Base-by-base conservation (phyloP, 306 rosid genomes). In the Vachellia pachyceras region DNA sequence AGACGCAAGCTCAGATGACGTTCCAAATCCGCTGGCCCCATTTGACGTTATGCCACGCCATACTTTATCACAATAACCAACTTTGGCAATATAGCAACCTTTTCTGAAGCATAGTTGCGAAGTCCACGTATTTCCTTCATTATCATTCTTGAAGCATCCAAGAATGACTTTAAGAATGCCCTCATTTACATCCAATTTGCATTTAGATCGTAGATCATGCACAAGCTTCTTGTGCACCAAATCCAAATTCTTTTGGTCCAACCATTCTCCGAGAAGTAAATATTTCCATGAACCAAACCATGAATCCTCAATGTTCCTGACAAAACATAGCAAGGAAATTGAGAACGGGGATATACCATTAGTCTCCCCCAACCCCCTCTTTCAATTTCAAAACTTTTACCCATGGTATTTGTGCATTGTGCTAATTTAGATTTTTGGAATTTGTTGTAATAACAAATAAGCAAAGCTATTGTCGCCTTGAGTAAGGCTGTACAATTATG, bases 231-330 rank as follows among this genome's bases (percentile, higher is more conserved):
- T 87, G 29, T 75, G 83, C 77, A 87, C 91, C 10, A 15, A 67
- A 65, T 95, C 95, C 82, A 88, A 72, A 42, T 63, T 83, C 84
- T 85, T 88, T 84, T 85, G 45, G 66, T 89, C 79, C 36, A 86
- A 84, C 90, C 84, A 86, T 81, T 89, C 93, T 73, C 99, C 99
- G 57, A 91, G 86, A 85, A 95, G 92, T 82, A 95, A 18, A 82
- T 77, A 88, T 85, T 87, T 93, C 97, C 97, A 95, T 40, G 93
- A 87, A 83, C 99, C 97, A 83, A 93, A 85, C 99, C 97, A 90
- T 75, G 84, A 84, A 83, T 91, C 96, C 80, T 95, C 97, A 70
- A 95, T 79, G 76, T 86, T 90, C 90, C 99, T 95, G 81, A 76
- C 55, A 79, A 79, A 60, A 45, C 41, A 42, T 18, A 29, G 70